Evolutionary conservation across 306 rosid species (phyloP).

Genomic region (Rosa lucieae): DNA sequence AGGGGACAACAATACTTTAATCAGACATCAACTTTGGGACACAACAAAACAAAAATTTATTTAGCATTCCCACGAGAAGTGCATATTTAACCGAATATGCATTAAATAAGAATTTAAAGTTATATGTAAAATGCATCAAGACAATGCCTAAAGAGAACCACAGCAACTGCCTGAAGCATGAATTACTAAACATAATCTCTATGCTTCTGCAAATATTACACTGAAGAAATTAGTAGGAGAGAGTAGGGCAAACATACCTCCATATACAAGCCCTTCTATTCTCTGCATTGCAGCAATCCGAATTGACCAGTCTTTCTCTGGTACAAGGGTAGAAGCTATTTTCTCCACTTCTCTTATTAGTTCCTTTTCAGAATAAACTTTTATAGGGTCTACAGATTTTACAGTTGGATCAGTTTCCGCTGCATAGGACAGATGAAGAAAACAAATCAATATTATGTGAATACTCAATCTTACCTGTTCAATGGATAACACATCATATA

Average conservation of each 20-base stretch:
- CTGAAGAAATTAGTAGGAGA: neutral
- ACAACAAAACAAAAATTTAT: neutral
- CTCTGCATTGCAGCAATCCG: conserved; percentile 96
- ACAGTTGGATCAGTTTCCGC: conserved; percentile 68
- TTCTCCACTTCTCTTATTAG: conserved; percentile 85
- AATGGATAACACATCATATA: neutral
- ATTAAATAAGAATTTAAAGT: neutral
- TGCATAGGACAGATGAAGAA: conserved; percentile 38
- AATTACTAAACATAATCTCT: neutral
- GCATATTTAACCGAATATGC: neutral
- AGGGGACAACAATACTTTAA: neutral
- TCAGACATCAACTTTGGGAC: neutral
- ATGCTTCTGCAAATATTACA: neutral
- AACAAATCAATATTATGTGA: conserved; percentile 30
- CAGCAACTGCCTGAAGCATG: neutral
- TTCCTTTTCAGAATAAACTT: conserved; percentile 96
- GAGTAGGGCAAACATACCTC: conserved; percentile 62
- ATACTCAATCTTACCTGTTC: conserved; percentile 14
- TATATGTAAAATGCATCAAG: neutral
- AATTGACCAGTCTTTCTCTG: conserved; percentile 97
- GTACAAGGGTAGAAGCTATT: conserved; percentile 87
- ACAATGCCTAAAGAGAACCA: neutral
- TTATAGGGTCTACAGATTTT: conserved; percentile 71
- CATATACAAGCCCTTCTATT: conserved; percentile 87
- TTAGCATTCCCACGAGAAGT: neutral